Evolutionary conservation across 2,329 filamentous ascomycete genomes (phyloP).

Genomic region (Neonectria sp.): DNA sequence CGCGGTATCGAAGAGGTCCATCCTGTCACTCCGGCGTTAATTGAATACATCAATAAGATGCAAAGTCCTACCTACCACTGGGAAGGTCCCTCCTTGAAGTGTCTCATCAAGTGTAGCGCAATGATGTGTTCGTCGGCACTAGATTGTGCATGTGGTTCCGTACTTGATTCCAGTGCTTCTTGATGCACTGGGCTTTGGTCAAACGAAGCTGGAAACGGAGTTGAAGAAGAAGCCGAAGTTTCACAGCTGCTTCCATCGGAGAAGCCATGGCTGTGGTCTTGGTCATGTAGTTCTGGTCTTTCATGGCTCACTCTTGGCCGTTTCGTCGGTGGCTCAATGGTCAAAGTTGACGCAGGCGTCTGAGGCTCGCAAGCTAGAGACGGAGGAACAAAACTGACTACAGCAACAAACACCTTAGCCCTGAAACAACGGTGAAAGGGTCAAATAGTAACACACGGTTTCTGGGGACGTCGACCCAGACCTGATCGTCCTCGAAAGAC

Average conservation of each 20-base stretch:
- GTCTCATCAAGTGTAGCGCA: conserved; percentile 29
- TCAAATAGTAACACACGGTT: conserved; percentile 19
- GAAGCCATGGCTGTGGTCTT: neutral
- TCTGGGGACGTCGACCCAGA: conserved; percentile 36
- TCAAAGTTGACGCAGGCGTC: neutral
- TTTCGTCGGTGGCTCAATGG: neutral
- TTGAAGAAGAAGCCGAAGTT: neutral
- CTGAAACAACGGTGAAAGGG: neutral
- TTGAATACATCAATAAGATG: neutral
- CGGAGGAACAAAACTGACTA: conserved; percentile 37
- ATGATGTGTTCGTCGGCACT: conserved; percentile 15
- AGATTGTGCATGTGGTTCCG: neutral
- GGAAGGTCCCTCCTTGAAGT: conserved; percentile 40
- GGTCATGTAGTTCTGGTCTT: neutral
- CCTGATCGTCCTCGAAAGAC: conserved; percentile 27
- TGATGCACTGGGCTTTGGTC: conserved; percentile 7
- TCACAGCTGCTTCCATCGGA: neutral
- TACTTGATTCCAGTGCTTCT: neutral
- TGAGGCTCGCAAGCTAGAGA: conserved; percentile 2
- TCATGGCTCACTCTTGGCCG: neutral
- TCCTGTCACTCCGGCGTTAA: conserved; percentile 14
- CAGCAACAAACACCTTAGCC: neutral
- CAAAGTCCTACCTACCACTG: conserved; percentile 21
- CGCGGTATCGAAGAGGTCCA: conserved; percentile 43
- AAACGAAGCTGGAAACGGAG: neutral